Conservation (phyloP, 139 green algal species). For the Spirogloea muscicola region DNA sequence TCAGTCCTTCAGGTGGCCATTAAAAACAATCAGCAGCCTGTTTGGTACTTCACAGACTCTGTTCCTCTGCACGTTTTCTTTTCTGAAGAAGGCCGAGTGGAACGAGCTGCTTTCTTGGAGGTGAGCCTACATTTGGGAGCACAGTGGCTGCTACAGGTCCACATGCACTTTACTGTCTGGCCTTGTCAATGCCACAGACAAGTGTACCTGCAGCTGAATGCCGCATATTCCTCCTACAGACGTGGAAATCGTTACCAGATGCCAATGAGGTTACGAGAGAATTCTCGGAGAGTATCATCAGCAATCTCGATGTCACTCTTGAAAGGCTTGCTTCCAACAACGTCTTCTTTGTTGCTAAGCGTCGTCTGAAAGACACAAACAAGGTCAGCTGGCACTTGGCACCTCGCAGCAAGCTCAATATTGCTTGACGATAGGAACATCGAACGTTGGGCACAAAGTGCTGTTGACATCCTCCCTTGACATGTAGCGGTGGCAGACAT, state of each 20-base stretch:
- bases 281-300: constrained; percentile 13
- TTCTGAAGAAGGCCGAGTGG: constrained; percentile 38
- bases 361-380: constrained; percentile 45
- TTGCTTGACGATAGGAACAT: no score
- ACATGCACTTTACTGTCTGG: no score
- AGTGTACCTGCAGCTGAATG: no score
- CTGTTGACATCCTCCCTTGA: no score
- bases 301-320: constrained; percentile 16
- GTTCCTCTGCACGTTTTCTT: constrained; percentile 61
- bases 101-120: constrained; percentile 47
- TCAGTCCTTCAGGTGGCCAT: constrained; percentile 70
- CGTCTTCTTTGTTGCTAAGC: constrained; percentile 48
- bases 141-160: no score
- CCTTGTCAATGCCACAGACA: no score
- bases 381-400: no score
- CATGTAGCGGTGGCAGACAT: no score
- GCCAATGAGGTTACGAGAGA: constrained; percentile 39
- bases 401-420: no score
- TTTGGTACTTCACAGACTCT: constrained; percentile 81
- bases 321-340: constrained; percentile 28
- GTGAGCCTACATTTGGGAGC: no score
- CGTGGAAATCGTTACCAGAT: constrained; percentile 44
- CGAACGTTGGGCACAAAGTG: no score
- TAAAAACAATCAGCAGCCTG: constrained; percentile 74
- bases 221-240: no score